A percentile compares a stretch with the other conserved stretches of the same genome.
phyloP scores from a whole-genome alignment of 345 rosid genomes.

The Gossypium sturtianum region DNA sequence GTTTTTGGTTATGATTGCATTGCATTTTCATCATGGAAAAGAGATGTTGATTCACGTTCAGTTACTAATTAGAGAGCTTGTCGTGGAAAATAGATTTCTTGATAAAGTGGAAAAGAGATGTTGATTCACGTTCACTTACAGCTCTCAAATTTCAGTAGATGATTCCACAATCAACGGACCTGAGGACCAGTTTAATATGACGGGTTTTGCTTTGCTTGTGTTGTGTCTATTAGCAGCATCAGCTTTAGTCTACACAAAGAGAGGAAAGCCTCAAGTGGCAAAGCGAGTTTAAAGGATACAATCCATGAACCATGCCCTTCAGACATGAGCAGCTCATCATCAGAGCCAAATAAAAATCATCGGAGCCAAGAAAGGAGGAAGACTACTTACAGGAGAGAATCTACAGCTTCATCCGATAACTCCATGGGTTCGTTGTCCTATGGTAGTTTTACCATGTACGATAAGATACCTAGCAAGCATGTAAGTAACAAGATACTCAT shows the following conservation, averaged over 20 bases:
- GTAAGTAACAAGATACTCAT: conserved; percentile 32
- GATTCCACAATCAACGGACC: not conserved
- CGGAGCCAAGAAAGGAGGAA: conserved; percentile 42
- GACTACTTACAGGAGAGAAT: conserved; percentile 48
- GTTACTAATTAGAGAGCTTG: too few relatives aligned
- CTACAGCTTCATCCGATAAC: conserved; percentile 60
- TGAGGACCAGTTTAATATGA: conserved; percentile 5
- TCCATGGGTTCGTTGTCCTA: conserved; percentile 51
- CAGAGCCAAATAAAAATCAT: conserved; percentile 28
- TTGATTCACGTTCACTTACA: too few relatives aligned
- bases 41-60: too few relatives aligned
- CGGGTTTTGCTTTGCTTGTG: conserved; percentile 25
- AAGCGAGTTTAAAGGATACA: conserved; percentile 30
- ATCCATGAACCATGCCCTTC: conserved; percentile 43
- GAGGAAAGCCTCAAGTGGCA: conserved; percentile 21
- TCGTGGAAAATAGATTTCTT: too few relatives aligned
- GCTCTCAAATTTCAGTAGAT: conserved; percentile 12
- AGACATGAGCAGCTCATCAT: conserved; percentile 54
- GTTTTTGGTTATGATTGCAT: too few relatives aligned
- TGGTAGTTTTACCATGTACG: conserved; percentile 78
- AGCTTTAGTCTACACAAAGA: conserved; percentile 29
- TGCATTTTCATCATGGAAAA: too few relatives aligned
- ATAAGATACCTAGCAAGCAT: conserved; percentile 51
- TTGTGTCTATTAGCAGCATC: conserved; percentile 33
- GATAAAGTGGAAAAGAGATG: too few relatives aligned